phyloP scores from a whole-genome alignment of 805 yeast genomes.

The Sugiyamaella qingdaonensis region DNA sequence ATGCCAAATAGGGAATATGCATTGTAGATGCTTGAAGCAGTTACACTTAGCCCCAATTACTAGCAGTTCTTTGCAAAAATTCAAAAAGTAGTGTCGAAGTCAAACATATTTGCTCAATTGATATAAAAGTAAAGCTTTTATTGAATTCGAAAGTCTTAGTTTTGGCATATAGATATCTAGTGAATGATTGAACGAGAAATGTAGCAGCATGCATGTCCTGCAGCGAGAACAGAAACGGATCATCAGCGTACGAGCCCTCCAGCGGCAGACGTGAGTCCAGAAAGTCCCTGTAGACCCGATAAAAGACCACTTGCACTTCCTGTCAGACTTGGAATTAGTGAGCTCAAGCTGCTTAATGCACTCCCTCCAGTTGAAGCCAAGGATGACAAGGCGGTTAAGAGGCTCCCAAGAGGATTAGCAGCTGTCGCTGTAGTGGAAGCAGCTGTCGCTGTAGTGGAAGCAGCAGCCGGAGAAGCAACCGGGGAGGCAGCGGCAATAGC shows the following conservation, averaged over 20 bases:
- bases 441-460: background rate
- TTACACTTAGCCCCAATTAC: too few relatives aligned
- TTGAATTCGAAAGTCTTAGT: too few relatives aligned
- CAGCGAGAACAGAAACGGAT: too few relatives aligned
- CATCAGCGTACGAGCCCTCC: too few relatives aligned
- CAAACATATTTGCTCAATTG: too few relatives aligned
- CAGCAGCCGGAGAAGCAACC: background rate
- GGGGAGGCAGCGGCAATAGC: background rate
- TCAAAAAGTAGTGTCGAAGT: too few relatives aligned
- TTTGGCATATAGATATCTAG: too few relatives aligned
- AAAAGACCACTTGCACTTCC: background rate
- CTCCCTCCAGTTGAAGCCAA: background rate
- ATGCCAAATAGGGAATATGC: background rate
- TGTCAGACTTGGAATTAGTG: background rate
- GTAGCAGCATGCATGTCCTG: too few relatives aligned
- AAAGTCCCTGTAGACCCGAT: background rate
- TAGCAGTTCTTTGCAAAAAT: too few relatives aligned
- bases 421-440: background rate
- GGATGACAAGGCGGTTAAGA: background rate
- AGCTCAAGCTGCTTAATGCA: background rate
- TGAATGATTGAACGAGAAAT: too few relatives aligned
- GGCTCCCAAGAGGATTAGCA: background rate
- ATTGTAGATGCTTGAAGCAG: too few relatives aligned
- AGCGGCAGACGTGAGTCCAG: background rate
- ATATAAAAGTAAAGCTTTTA: too few relatives aligned